Evolutionary conservation across 2,329 filamentous ascomycete species (phyloP).

Genomic region (Neurospora sp.): DNA sequence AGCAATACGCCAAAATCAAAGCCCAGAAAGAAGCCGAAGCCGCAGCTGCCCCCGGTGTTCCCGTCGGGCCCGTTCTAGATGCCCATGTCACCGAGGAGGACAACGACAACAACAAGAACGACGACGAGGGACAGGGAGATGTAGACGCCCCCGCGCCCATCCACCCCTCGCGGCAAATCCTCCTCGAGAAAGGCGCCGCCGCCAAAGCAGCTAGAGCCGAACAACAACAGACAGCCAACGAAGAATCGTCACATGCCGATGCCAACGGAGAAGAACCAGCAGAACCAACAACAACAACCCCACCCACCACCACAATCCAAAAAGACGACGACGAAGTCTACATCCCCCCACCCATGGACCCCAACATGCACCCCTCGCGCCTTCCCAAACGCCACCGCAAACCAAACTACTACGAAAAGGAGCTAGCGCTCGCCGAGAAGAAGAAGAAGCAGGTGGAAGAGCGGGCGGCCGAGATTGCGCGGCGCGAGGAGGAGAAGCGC

Average conservation of each 20-base stretch:
- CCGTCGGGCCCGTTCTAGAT: conserved; percentile 14
- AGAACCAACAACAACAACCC: background rate
- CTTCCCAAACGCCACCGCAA: conserved; percentile 21
- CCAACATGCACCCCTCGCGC: conserved; percentile 10
- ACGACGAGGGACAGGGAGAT: conserved; percentile 7
- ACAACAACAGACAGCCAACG: conserved; percentile 11
- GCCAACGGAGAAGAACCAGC: background rate
- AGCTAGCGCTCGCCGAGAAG: conserved; percentile 38
- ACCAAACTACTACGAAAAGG: conserved; percentile 57
- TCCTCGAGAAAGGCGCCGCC: conserved; percentile 3
- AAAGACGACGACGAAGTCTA: conserved; percentile 1
- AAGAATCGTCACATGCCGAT: background rate
- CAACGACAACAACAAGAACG: conserved; percentile 2
- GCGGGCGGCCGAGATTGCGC: conserved; percentile 30
- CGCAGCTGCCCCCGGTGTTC: conserved; percentile 1
- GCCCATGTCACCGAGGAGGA: conserved; percentile 2
- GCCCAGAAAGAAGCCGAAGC: conserved; percentile 30
- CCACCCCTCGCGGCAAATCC: background rate
- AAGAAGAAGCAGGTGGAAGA: conserved; percentile 32
- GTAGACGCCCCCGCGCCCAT: background rate
- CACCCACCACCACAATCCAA: background rate
- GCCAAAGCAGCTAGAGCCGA: conserved; percentile 5
- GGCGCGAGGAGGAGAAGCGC: conserved; percentile 52
- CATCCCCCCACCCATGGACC: conserved; percentile 5
- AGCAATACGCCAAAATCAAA: conserved; percentile 83